Evolutionary conservation across 805 yeast species (phyloP).

Genomic region (Kodamaea kakaduensis): DNA sequence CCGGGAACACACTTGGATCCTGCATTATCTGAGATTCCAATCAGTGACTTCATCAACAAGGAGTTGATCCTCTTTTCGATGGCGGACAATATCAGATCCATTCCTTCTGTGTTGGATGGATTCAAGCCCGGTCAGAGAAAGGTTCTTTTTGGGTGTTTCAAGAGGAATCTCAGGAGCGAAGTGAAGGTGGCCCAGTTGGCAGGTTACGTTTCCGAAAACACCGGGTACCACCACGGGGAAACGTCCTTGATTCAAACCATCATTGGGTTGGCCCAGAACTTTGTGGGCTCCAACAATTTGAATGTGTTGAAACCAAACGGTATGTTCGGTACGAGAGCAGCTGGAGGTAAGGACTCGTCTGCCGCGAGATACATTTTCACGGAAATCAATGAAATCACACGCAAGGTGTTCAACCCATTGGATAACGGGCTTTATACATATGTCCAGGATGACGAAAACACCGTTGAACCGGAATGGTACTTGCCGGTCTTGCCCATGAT

Average conservation of each 20-base stretch:
- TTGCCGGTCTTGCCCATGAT: constrained; percentile 92
- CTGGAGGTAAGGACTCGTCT: constrained; percentile 98
- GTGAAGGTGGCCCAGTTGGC: constrained; percentile 88
- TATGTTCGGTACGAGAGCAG: constrained; percentile 91
- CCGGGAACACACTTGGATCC: constrained; percentile 95
- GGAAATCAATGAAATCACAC: constrained; percentile 70
- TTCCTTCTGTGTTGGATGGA: constrained; percentile 92
- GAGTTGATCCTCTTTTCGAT: constrained; percentile 91
- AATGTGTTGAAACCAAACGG: constrained; percentile 87
- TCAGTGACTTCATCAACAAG: constrained; percentile 89
- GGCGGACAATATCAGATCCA: constrained; percentile 95
- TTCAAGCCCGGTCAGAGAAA: constrained; percentile 97
- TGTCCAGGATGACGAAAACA: constrained; percentile 86
- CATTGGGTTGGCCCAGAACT: constrained; percentile 91
- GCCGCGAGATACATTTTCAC: constrained; percentile 96
- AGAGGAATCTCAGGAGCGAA: constrained; percentile 70
- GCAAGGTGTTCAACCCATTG: constrained; percentile 68
- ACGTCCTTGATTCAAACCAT: constrained; percentile 83
- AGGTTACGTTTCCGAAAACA: constrained; percentile 82
- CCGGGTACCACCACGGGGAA: constrained; percentile 97
- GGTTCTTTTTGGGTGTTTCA: constrained; percentile 82
- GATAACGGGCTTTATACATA: constrained; percentile 78
- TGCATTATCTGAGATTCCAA: constrained; percentile 69
- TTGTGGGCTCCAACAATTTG: constrained; percentile 87
- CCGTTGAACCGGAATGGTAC: constrained; percentile 95